Percentiles rank a stretch among this genome's conserved stretches.
Evolutionary conservation across 192 early-diverging fungal genomes (phyloP).

Genomic region (Thamnidium elegans): DNA sequence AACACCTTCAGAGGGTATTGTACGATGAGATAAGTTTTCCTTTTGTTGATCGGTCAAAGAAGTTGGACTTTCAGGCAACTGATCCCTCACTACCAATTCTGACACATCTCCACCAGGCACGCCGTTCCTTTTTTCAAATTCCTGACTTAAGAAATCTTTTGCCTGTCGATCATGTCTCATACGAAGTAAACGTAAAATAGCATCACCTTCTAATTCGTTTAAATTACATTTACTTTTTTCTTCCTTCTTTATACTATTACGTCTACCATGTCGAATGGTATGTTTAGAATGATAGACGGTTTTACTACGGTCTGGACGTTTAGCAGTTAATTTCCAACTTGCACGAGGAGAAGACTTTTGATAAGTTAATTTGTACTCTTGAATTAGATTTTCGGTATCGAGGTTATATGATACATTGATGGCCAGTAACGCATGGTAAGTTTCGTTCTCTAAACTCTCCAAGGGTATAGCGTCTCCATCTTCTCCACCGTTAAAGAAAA

Average conservation of each 20-base stretch:
- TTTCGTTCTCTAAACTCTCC: slow-evolving; percentile 58
- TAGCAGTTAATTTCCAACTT: slow-evolving; percentile 28
- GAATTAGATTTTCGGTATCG: slow-evolving; percentile 58
- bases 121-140: slow-evolving; percentile 28
- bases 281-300: slow-evolving; percentile 36
- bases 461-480: slow-evolving; percentile 61
- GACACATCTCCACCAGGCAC: background rate
- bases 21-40: too few relatives aligned
- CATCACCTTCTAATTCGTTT: slow-evolving; percentile 40
- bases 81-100: too few relatives aligned
- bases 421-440: slow-evolving; percentile 63
- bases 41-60: background rate
- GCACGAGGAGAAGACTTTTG: slow-evolving; percentile 17
- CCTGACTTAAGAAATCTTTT: slow-evolving; percentile 36
- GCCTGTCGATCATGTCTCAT: slow-evolving; percentile 41
- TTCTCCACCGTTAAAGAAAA: slow-evolving; percentile 71
- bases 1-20: too few relatives aligned
- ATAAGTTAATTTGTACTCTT: slow-evolving; percentile 47
- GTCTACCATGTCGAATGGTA: slow-evolving; percentile 19
- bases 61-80: background rate
- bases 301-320: slow-evolving; percentile 38
- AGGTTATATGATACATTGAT: slow-evolving; percentile 64
- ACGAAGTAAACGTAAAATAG: slow-evolving; percentile 47
- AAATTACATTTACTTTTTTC: slow-evolving; percentile 21
- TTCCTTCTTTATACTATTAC: background rate